Evolutionary conservation across 441 rosid genomes (phyloP), one percentile per base, ranked within the genome.

Genomic region (Bruguiera hainesii): DNA sequence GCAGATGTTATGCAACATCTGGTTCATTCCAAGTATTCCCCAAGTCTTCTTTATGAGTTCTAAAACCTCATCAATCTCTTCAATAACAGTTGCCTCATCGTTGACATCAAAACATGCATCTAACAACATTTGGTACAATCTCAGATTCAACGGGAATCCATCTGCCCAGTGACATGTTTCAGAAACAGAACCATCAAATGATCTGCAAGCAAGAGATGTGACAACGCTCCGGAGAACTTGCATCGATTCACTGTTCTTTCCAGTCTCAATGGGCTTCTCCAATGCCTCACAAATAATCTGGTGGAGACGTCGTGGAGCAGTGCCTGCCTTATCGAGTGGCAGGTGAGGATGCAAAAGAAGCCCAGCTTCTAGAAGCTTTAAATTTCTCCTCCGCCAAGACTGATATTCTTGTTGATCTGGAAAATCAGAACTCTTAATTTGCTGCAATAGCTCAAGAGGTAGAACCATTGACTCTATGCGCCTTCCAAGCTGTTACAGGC

Each of bases 101-200:
- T 71, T 86, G 46, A 84, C 73, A 71, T 95, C 98, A 75, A 95
- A 95, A 50, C 96, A 88, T 1, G 98, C 83, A 75, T 92, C 91
- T 68, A 92, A 73, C 64, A 95, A 91, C 76, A 86, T 77, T 75
- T 89, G 90, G 70, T 95, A 95, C 21, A 92, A 87, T 75, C 90
- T 81, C 65, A 95, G 88, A 78, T 95, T 95, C 57, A 95, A 76
- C 0, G 98, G 97, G 71, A 80, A 82, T 5, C 98, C 99, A 79
- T 95, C 99, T 26, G 97, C 99, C 99, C 99, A 95, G 58, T 95
- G 99, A 68, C 96, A 90, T 20, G 84, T 80, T 33, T 90, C 98
- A 23, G 88, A 81, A 69, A 80, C 61, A 70, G 97, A 85, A 30
- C 96, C 98, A 74, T 83, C 94, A 53, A 61, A 78, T 25, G 98